Percentiles rank a stretch among this genome's conserved stretches.
phyloP scores from a whole-genome alignment of 345 rosid species.

The Eucalyptus viminalis region DNA sequence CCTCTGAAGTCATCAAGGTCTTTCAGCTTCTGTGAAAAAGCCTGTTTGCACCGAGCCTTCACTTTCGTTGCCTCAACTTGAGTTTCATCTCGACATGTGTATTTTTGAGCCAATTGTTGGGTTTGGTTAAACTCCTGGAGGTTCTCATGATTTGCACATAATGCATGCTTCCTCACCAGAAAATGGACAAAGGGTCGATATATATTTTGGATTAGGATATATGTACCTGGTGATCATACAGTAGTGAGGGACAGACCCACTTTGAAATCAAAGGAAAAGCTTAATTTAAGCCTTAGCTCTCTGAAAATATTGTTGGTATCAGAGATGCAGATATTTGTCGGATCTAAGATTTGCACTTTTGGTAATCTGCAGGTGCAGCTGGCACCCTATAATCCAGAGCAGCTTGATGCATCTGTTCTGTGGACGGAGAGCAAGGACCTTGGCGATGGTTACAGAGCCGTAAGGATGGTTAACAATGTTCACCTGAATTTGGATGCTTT shows the following conservation, averaged over 20 bases:
- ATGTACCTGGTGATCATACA: neutral
- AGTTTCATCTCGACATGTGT: neutral
- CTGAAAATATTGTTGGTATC: neutral
- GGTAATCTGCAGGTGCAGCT: conserved; percentile 46
- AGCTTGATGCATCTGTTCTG: conserved; percentile 46
- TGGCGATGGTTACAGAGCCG: conserved; percentile 30
- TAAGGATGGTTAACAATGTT: conserved; percentile 69
- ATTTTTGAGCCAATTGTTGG: neutral
- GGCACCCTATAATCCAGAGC: conserved; percentile 40
- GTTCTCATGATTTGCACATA: neutral
- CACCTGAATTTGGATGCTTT: conserved; percentile 67
- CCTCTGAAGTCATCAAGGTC: neutral
- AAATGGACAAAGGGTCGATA: neutral
- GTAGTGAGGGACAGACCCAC: neutral
- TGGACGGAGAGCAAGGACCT: conserved; percentile 66
- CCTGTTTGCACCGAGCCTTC: neutral
- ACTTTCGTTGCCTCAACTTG: neutral
- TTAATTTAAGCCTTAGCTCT: neutral
- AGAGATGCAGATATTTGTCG: neutral
- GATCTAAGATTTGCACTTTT: neutral
- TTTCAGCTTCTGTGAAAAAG: neutral
- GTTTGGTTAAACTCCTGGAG: neutral
- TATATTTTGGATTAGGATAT: neutral
- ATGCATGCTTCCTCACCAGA: neutral
- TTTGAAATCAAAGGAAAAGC: neutral